Evolutionary conservation across 2,329 filamentous ascomycete species (phyloP).

Genomic region (Aspergillus flavus): DNA sequence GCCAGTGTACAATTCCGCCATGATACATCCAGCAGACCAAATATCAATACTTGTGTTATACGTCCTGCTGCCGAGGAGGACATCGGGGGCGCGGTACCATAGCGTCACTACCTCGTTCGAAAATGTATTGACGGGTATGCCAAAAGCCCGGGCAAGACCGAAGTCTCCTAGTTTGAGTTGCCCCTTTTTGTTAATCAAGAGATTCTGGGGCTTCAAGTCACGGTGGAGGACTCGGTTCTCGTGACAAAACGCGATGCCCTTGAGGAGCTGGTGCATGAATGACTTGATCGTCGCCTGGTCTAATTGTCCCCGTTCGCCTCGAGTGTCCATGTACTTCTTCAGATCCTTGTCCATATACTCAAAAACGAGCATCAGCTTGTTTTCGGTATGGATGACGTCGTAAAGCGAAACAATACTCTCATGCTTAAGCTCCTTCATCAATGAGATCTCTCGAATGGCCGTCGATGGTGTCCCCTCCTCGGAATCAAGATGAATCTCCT

Average conservation of each 20-base stretch:
- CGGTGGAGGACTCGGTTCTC: slow-evolving; percentile 95
- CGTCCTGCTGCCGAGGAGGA: slow-evolving; percentile 87
- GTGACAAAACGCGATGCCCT: slow-evolving; percentile 97
- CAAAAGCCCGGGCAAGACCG: slow-evolving; percentile 89
- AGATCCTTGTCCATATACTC: slow-evolving; percentile 98
- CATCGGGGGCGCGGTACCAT: slow-evolving; percentile 96
- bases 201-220: slow-evolving; percentile 93
- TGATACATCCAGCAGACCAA: slow-evolving; percentile 98
- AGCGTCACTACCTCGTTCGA: slow-evolving; percentile 97
- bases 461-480: slow-evolving; percentile 98
- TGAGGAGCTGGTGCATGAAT: slow-evolving; percentile 97
- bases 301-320: slow-evolving; percentile 84
- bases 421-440: slow-evolving; percentile 99
- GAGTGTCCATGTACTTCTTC: slow-evolving; percentile 97
- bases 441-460: slow-evolving; percentile 94
- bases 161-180: slow-evolving; percentile 93
- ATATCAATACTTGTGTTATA: slow-evolving; percentile 99
- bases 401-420: slow-evolving; percentile 97
- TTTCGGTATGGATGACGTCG: slow-evolving; percentile 99
- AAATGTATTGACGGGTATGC: slow-evolving; percentile 97
- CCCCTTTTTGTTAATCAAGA: slow-evolving; percentile 90
- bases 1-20: slow-evolving; percentile 99
- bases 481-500: slow-evolving; percentile 97
- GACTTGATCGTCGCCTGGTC: slow-evolving; percentile 93
- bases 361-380: slow-evolving; percentile 99